Percentiles rank a stretch among this genome's conserved stretches.
These are phyloP conservation scores for Lithospermum erythrorhizon DNA, from an alignment of 257 asterid genomes.

Conservation along the genomic window DNA sequence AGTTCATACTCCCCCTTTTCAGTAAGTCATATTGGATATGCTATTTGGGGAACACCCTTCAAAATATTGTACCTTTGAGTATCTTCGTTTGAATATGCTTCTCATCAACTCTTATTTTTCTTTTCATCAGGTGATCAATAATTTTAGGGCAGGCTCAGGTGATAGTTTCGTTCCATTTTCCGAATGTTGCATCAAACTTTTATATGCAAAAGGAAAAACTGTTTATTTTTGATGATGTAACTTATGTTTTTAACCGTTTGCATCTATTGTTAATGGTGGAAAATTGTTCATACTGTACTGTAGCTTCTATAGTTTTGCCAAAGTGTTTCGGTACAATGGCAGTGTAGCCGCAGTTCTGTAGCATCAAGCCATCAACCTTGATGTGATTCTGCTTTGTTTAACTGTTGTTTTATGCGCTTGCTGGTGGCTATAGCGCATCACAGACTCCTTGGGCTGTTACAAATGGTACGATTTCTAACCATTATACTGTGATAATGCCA, in stretches of 20 bases:
- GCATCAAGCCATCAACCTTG: conserved; percentile 12
- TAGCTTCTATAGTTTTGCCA: conserved; percentile 18
- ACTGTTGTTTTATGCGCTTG: too few species aligned
- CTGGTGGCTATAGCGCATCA: too few species aligned
- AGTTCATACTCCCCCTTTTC: too few species aligned
- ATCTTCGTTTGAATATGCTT: not conserved
- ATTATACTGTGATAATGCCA: too few species aligned
- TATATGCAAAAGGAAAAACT: conserved; percentile 1
- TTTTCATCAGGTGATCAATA: not conserved
- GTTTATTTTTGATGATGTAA: not conserved
- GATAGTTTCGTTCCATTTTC: not conserved
- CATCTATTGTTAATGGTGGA: too few species aligned
- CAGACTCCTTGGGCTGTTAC: too few species aligned
- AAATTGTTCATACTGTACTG: too few species aligned
- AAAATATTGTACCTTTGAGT: not conserved
- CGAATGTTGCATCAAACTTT: not conserved
- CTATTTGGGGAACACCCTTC: too few species aligned
- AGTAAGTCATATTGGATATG: too few species aligned
- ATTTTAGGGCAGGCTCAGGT: not conserved
- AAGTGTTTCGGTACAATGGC: conserved; percentile 6
- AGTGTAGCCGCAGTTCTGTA: conserved; percentile 4
- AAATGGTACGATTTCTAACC: too few species aligned
- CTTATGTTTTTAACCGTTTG: too few species aligned
- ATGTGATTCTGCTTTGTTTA: too few species aligned
- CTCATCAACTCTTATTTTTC: not conserved